A percentile compares a stretch with the other conserved stretches of the same genome.
Conservation (phyloP, 495 filamentous ascomycete genomes). For the Lindgomyces ingoldianus region DNA sequence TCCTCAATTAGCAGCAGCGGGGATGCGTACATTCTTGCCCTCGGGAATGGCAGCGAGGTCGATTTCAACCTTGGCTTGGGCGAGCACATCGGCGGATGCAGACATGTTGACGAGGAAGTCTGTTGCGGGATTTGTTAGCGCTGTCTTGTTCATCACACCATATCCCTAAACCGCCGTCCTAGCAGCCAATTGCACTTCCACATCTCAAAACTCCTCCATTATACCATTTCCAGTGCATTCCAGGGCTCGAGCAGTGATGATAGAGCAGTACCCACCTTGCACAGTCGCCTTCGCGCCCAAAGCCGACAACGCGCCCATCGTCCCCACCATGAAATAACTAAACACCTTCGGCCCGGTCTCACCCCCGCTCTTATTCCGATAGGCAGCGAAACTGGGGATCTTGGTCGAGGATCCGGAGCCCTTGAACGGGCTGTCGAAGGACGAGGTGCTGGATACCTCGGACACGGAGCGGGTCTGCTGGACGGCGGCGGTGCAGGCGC, state of each 20-base stretch:
- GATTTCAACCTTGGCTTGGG: constrained; percentile 99
- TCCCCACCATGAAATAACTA: constrained; percentile 96
- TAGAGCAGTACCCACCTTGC: constrained; percentile 68
- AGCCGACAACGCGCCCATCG: constrained; percentile 85
- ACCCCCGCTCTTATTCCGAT: constrained; percentile 65
- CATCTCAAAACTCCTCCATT: not conserved
- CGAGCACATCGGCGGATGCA: constrained; percentile 96
- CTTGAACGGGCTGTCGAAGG: constrained; percentile 63
- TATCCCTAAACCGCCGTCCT: constrained; percentile 15
- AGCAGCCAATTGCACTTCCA: constrained; percentile 21
- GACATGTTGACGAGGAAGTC: constrained; percentile 99
- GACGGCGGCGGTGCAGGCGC: constrained; percentile 37
- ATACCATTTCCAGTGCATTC: not conserved
- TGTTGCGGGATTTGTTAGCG: constrained; percentile 46
- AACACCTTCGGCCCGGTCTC: constrained; percentile 75
- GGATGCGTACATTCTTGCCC: constrained; percentile 89
- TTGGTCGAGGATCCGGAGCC: constrained; percentile 53
- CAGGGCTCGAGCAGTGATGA: constrained; percentile 5
- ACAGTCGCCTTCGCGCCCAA: constrained; percentile 96
- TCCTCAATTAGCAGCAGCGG: not conserved
- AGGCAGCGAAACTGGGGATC: constrained; percentile 88
- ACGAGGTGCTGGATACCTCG: constrained; percentile 49
- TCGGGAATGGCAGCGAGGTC: constrained; percentile 89
- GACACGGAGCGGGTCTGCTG: constrained; percentile 40
- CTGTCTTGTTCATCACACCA: constrained; percentile 11